Evolutionary conservation across 169 alveolate species (phyloP).

Genomic region (Plasmodium yoelii): DNA sequence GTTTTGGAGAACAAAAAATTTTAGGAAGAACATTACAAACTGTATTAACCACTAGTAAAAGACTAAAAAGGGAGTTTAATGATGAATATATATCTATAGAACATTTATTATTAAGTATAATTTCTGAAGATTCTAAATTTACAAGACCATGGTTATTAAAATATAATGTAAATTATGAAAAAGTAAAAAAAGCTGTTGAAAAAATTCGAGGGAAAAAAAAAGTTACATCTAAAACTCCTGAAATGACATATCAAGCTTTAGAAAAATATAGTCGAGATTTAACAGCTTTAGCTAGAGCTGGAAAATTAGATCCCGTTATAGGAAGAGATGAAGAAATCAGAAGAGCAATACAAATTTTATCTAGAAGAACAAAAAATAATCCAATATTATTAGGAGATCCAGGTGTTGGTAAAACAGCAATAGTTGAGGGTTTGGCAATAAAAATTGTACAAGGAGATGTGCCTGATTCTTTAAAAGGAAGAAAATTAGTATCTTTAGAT

Average conservation of each 20-base stretch:
- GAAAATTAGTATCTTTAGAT: slow-evolving; percentile 88
- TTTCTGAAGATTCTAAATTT: slow-evolving; percentile 89
- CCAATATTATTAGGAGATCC: slow-evolving; percentile 92
- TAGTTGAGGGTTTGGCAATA: slow-evolving; percentile 92
- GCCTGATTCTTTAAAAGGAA: slow-evolving; percentile 89
- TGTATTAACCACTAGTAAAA: slow-evolving; percentile 84
- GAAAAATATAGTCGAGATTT: slow-evolving; percentile 88
- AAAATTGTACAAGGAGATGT: slow-evolving; percentile 91
- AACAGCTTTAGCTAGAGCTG: slow-evolving; percentile 90
- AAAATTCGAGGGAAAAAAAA: slow-evolving; percentile 89
- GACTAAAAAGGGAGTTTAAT: slow-evolving; percentile 87
- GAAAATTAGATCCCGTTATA: slow-evolving; percentile 91
- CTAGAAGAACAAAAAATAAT: slow-evolving; percentile 91
- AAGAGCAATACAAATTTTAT: slow-evolving; percentile 88
- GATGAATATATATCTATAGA: slow-evolving; percentile 89
- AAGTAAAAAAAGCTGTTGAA: slow-evolving; percentile 87
- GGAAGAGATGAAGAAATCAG: slow-evolving; percentile 91
- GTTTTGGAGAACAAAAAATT: slow-evolving; percentile 91
- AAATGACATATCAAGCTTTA: slow-evolving; percentile 83
- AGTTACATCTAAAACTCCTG: slow-evolving; percentile 90
- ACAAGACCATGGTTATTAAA: slow-evolving; percentile 87
- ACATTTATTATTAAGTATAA: slow-evolving; percentile 87
- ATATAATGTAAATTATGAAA: slow-evolving; percentile 85
- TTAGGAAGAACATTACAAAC: slow-evolving; percentile 89
- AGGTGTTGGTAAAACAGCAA: slow-evolving; percentile 94